Percentiles rank a stretch among this genome's conserved stretches.
Evolutionary conservation across 352 stramenopile genomes (phyloP).

Genomic region (Ophiocytium majus): DNA sequence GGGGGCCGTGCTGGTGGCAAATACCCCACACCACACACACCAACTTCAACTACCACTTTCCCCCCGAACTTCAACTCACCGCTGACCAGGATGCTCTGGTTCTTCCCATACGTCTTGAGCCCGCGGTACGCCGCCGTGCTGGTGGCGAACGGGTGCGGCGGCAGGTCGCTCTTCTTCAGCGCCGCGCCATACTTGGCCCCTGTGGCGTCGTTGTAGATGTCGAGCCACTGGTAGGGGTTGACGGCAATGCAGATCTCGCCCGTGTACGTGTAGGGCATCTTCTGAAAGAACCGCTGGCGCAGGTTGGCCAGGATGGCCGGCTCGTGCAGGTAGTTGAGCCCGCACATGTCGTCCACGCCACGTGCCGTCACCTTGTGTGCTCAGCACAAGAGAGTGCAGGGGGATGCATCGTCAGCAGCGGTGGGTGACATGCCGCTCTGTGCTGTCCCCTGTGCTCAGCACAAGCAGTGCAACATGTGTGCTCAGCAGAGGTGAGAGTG

Average conservation of each 20-base stretch:
- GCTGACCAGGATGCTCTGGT: slow-evolving; percentile 71
- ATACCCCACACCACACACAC: too few species aligned
- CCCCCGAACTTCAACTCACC: slow-evolving; percentile 66
- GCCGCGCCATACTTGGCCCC: slow-evolving; percentile 69
- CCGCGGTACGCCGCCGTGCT: slow-evolving; percentile 69
- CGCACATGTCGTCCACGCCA: slow-evolving; percentile 50
- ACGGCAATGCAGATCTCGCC: slow-evolving; percentile 93
- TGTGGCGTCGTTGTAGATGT: slow-evolving; percentile 64
- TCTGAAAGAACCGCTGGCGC: slow-evolving; percentile 71
- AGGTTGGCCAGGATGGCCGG: slow-evolving; percentile 83
- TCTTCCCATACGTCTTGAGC: slow-evolving; percentile 28
- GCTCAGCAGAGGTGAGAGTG: too few species aligned
- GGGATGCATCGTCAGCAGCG: too few species aligned
- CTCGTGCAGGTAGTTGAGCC: slow-evolving; percentile 71
- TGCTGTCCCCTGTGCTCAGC: too few species aligned
- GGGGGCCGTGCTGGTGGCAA: slow-evolving; percentile 76
- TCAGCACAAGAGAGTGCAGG: too few species aligned
- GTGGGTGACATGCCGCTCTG: too few species aligned
- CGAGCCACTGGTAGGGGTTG: slow-evolving; percentile 87
- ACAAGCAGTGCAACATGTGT: too few species aligned
- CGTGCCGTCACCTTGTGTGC: neutral
- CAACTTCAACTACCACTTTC: too few species aligned
- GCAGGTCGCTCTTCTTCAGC: slow-evolving; percentile 73
- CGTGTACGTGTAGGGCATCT: slow-evolving; percentile 90
- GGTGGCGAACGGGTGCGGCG: slow-evolving; percentile 81